Percentiles rank a stretch among this genome's conserved stretches.
phyloP scores from a whole-genome alignment of 495 filamentous ascomycete species.

The Aspergillus conjunctus region DNA sequence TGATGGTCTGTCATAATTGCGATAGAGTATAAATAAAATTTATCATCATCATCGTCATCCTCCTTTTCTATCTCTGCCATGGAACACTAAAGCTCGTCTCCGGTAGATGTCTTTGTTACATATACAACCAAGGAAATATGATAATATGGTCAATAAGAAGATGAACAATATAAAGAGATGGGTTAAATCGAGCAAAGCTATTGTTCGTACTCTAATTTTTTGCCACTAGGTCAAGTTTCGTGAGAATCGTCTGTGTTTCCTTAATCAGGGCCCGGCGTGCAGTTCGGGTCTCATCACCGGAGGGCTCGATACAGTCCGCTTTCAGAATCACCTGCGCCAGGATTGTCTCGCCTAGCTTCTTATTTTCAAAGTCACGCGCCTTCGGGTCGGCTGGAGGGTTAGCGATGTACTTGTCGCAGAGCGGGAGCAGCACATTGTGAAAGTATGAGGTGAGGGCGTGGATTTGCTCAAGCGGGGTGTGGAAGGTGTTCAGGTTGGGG shows the following conservation, averaged over 20 bases:
- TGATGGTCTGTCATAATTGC: too few relatives aligned
- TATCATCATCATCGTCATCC: too few relatives aligned
- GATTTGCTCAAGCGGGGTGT: constrained; percentile 68
- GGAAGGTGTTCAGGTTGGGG: constrained; percentile 40
- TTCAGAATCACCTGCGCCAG: constrained; percentile 82
- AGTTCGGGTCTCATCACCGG: constrained; percentile 63
- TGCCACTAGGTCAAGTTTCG: constrained; percentile 57
- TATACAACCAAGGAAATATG: too few relatives aligned
- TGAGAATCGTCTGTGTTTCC: constrained; percentile 68
- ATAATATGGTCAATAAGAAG: too few relatives aligned
- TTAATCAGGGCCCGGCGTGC: constrained; percentile 74
- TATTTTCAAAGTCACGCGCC: constrained; percentile 74
- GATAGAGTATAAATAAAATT: too few relatives aligned
- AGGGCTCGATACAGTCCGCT: constrained; percentile 78
- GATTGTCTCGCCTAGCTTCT: constrained; percentile 79
- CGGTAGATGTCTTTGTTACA: too few relatives aligned
- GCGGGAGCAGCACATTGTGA: constrained; percentile 64
- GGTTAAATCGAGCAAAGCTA: too few relatives aligned
- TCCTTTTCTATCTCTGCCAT: too few relatives aligned
- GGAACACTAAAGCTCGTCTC: too few relatives aligned
- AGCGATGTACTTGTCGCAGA: constrained; percentile 63
- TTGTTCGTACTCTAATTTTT: constrained; percentile 21
- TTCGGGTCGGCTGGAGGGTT: constrained; percentile 70
- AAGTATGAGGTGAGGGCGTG: constrained; percentile 68
- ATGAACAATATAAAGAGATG: too few relatives aligned